These are phyloP conservation scores for Pseudocercospora ulei DNA, from an alignment of 2,329 filamentous ascomycete genomes.

Conservation along the genomic window DNA sequence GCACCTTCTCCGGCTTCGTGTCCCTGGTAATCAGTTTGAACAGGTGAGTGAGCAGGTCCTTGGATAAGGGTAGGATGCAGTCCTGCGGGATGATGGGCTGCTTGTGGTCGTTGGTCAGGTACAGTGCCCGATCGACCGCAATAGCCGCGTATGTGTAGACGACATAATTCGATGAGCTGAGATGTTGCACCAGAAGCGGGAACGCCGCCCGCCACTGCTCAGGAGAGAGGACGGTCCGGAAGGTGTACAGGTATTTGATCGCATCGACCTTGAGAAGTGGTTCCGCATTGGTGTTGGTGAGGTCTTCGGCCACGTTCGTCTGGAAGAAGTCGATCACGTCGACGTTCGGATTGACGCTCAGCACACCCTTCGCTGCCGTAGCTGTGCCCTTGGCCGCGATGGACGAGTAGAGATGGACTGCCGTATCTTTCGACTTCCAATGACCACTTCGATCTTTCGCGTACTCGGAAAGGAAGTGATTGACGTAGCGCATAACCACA, in stretches of 20 bases:
- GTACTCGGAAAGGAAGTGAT: conserved; percentile 69
- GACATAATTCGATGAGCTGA: conserved; percentile 84
- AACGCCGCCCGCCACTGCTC: conserved; percentile 87
- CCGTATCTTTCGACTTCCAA: conserved; percentile 97
- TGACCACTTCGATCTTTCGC: conserved; percentile 57
- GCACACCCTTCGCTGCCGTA: conserved; percentile 80
- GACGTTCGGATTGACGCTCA: conserved; percentile 64
- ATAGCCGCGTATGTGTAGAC: conserved; percentile 97
- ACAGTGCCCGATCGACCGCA: conserved; percentile 85
- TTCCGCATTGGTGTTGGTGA: conserved; percentile 61
- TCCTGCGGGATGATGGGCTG: conserved; percentile 69
- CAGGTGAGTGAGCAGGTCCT: conserved; percentile 77
- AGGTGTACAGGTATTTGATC: conserved; percentile 95
- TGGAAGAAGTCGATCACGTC: conserved; percentile 94
- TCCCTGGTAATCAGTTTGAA: conserved; percentile 87
- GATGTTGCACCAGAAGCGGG: conserved; percentile 78
- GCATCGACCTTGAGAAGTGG: conserved; percentile 93
- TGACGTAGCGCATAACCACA: conserved; percentile 79
- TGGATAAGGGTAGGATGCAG: conserved; percentile 70
- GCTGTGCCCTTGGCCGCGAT: conserved; percentile 85
- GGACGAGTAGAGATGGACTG: conserved; percentile 91
- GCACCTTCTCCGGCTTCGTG: conserved; percentile 75
- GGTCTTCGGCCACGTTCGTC: conserved; percentile 78
- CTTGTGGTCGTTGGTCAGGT: conserved; percentile 64
- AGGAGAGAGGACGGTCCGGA: conserved; percentile 86